Conservation (phyloP, 1,284 basidiomycete species). For the Trichosporon sp. region DNA sequence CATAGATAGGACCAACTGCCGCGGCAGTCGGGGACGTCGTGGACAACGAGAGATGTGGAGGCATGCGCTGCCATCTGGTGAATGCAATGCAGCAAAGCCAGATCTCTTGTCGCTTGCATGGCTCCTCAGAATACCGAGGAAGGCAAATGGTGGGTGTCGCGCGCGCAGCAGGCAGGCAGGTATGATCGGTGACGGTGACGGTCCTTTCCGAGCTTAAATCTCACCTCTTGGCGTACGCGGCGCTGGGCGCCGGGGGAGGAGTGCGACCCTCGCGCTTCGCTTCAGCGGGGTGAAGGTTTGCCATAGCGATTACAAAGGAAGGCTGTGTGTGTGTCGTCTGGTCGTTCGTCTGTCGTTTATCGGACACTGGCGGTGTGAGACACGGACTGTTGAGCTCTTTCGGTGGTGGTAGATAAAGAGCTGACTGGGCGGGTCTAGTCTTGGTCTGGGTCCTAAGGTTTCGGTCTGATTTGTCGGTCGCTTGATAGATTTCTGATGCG, state of each 20-base stretch:
- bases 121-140: not conserved
- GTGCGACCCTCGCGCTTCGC: conserved; percentile 40
- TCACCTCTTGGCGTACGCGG: conserved; percentile 78
- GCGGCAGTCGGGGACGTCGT: not conserved
- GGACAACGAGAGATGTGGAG: not conserved
- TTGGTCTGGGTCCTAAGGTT: not conserved
- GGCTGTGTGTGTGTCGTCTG: not conserved
- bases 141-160: not conserved
- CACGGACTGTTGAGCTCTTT: not conserved
- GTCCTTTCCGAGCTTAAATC: conserved; percentile 18
- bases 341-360: not conserved
- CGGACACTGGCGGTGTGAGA: not conserved
- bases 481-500: not conserved
- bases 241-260: conserved; percentile 79
- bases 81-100: not conserved
- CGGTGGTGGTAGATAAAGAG: too few species aligned
- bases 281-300: not conserved
- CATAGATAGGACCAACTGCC: not conserved
- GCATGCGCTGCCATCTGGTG: too few species aligned
- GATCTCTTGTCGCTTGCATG: not conserved
- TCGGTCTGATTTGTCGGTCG: not conserved
- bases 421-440: too few species aligned
- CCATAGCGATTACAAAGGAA: not conserved
- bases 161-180: not conserved
- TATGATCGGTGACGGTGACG: conserved; percentile 1